A percentile compares a stretch with the other conserved stretches of the same genome.
phyloP scores from a whole-genome alignment of 768 basidiomycete species.

The Rhodotorula taiwanensis region DNA sequence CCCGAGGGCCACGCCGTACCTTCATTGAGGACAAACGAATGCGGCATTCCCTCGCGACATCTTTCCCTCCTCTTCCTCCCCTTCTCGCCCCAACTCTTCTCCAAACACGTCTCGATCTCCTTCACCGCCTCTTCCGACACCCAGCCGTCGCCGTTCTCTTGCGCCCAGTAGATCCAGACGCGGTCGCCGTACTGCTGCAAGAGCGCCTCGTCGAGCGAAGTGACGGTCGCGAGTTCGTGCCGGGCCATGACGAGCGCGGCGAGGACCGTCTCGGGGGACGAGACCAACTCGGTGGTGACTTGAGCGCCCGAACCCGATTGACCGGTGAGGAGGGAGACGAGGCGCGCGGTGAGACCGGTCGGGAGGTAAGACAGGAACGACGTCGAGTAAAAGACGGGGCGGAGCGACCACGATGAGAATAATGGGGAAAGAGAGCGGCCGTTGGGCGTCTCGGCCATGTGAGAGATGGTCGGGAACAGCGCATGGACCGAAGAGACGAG shows the following conservation, averaged over 20 bases:
- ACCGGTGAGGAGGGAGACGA: conserved; percentile 20
- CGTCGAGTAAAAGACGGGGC: conserved; percentile 22
- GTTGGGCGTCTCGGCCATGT: conserved; percentile 61
- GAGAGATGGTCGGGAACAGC: conserved; percentile 63
- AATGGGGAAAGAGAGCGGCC: conserved; percentile 52
- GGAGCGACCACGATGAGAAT: conserved; percentile 20
- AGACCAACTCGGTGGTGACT: conserved; percentile 12
- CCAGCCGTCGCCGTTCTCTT: conserved; percentile 29
- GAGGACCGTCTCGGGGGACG: conserved; percentile 17
- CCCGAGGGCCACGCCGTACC: conserved; percentile 9
- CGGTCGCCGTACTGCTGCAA: background rate
- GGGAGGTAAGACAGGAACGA: conserved; percentile 25
- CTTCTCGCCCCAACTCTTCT: background rate
- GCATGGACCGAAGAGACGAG: conserved; percentile 52
- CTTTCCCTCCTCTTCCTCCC: conserved; percentile 9
- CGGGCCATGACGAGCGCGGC: conserved; percentile 24
- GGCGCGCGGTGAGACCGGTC: background rate
- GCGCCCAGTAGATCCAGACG: conserved; percentile 30
- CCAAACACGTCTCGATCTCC: conserved; percentile 24
- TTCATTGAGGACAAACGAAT: conserved; percentile 26
- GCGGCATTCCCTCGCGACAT: conserved; percentile 31
- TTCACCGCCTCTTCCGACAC: conserved; percentile 5
- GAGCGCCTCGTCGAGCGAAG: conserved; percentile 7
- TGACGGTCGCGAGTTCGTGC: conserved; percentile 26
- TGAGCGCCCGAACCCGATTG: background rate